Percentiles rank a stretch among this genome's conserved stretches.
These are phyloP conservation scores for Ciborinia camelliae DNA, from an alignment of 2,329 filamentous ascomycete genomes.

Conservation along the genomic window DNA sequence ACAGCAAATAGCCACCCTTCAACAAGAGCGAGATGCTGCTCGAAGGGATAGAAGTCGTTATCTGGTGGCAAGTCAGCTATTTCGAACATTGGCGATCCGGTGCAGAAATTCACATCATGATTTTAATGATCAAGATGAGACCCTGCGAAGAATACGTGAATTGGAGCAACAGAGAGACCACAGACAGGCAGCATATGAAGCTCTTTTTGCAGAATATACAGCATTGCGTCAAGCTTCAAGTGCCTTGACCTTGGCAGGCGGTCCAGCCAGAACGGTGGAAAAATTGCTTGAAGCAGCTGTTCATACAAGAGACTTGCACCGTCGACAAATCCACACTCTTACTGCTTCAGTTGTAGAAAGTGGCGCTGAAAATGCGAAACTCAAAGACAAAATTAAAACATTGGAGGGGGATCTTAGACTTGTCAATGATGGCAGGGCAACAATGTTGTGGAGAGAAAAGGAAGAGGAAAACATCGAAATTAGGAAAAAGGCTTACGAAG, in stretches of 20 bases:
- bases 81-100: background rate
- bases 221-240: background rate
- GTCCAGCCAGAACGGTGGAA: background rate
- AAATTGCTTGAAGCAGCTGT: background rate
- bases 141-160: background rate
- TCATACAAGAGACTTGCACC: constrained; percentile 2
- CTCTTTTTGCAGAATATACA: background rate
- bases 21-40: background rate
- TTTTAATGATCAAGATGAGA: background rate
- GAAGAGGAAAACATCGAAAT: background rate
- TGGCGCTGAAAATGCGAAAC: background rate
- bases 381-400: background rate
- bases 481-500: background rate
- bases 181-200: background rate
- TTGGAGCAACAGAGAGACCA: background rate
- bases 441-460: background rate
- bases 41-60: background rate
- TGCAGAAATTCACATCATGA: background rate
- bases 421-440: background rate
- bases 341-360: background rate
- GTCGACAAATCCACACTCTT: background rate
- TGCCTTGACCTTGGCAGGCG: background rate
- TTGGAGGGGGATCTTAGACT: background rate
- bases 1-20: background rate
- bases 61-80: background rate